Conservation (phyloP, 305 asterid genomes). For the Solanum chacoense region DNA sequence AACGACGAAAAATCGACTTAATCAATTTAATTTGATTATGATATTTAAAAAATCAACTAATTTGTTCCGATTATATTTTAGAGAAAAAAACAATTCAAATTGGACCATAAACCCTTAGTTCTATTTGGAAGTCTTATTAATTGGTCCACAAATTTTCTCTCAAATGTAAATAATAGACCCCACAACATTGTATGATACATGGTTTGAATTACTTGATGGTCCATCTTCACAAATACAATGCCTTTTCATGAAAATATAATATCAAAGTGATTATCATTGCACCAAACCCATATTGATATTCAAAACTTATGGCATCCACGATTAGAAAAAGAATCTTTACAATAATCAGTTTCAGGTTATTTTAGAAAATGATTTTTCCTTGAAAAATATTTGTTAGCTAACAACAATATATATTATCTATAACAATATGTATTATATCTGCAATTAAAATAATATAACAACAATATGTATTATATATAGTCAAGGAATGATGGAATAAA, state of each 20-base stretch:
- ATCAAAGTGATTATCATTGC: neutral
- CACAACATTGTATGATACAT: neutral
- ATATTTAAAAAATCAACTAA: too few relatives aligned
- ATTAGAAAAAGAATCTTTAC: neutral
- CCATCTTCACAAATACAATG: neutral
- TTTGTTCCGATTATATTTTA: too few relatives aligned
- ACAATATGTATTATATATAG: neutral
- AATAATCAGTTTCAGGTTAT: neutral
- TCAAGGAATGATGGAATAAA: neutral
- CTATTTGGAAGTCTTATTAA: neutral
- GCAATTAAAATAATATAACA: neutral
- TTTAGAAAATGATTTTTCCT: neutral
- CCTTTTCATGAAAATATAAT: neutral
- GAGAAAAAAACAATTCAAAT: too few relatives aligned
- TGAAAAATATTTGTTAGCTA: neutral
- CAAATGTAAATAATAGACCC: neutral
- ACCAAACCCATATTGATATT: neutral
- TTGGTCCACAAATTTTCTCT: neutral
- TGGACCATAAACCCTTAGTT: neutral
- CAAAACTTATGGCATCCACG: neutral
- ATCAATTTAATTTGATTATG: too few relatives aligned
- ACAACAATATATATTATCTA: too few relatives aligned
- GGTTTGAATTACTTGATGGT: neutral
- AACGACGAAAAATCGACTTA: neutral
- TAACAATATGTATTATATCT: too few relatives aligned